phyloP scores from a whole-genome alignment of 306 rosid species.

The Rubus parviflorus region DNA sequence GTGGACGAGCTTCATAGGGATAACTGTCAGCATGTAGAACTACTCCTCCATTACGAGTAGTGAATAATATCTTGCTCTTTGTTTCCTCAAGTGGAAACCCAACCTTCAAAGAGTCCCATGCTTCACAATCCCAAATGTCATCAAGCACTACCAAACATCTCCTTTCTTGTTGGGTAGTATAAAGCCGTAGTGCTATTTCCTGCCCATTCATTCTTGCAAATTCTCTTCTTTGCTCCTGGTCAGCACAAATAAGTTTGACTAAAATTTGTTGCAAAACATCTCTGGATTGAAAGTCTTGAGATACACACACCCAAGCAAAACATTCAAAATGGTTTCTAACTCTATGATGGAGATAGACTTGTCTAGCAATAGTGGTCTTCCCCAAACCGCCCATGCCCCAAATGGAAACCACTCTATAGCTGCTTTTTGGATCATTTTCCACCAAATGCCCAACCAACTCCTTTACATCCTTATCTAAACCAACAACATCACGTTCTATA shows the following conservation, averaged over 20 bases:
- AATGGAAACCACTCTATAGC: constrained; percentile 1
- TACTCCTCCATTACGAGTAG: neutral
- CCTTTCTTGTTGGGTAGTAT: constrained; percentile 9
- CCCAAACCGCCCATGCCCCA: constrained; percentile 64
- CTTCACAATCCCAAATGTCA: constrained; percentile 48
- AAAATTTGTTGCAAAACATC: constrained; percentile 49
- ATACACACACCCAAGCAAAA: constrained; percentile 51
- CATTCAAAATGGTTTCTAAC: constrained; percentile 37
- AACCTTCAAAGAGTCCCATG: constrained; percentile 35
- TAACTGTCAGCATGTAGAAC: neutral
- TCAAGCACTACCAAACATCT: constrained; percentile 52
- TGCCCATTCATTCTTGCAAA: neutral
- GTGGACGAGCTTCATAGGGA: neutral
- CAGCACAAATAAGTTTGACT: constrained; percentile 28
- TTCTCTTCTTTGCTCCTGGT: neutral
- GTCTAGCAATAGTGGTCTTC: constrained; percentile 51
- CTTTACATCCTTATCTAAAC: neutral
- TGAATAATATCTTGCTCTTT: neutral
- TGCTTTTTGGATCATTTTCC: too few relatives aligned
- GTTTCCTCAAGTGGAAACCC: neutral
- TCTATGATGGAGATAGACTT: constrained; percentile 23
- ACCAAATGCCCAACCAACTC: neutral
- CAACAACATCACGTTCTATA: neutral
- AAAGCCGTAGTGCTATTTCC: neutral
- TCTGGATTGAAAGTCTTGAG: constrained; percentile 47